Evolutionary conservation across 805 yeast genomes (phyloP), one percentile per base, ranked within the genome.

Genomic region (Candida qinlingensis): DNA sequence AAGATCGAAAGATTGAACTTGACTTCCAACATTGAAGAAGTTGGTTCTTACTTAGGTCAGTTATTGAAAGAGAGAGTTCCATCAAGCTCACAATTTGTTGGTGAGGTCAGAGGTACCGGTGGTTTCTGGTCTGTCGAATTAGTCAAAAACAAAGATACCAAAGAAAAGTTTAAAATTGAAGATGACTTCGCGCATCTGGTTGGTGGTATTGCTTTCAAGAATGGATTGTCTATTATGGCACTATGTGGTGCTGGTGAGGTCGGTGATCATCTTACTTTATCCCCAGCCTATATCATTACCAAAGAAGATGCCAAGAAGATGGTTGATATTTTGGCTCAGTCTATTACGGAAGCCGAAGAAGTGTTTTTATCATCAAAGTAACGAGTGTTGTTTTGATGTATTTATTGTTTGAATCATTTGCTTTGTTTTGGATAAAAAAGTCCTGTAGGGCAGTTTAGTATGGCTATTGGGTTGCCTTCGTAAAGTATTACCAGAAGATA

Each of bases 71-170:
- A 55, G 50, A 36, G 54, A 60, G 33, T 62, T 55, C 7, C 37
- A 25, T 10, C 28, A 33, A 33, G 36, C 11, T 31, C 34, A 13
- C 52, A 35, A 43, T 51, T 57, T 69, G 72, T 72, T 36, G 80
- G 79, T 44, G 74, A 73, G 50, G 70, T 75, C 13, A 68, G 80
- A 61, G 81, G 81, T 34, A 54, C 69, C 42, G 80, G 80, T 42
- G 72, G 74, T 6, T 76, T 76, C 62, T 73, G 79, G 73, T 66
- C 73, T 4, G 47, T 75, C 42, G 80, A 76, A 59, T 60, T 75
- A 26, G 76, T 75, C 48, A 68, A 74, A 52, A 61, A 74, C 53
- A 69, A 70, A 41, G 55, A 39, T 27, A 72, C 79, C 13, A 74
- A 72, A 50, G 74, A 73, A 53, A 65, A 71, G 28, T 73, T 75